Conservation (phyloP, 495 filamentous ascomycete genomes). For the Daldinia caldariorum region DNA sequence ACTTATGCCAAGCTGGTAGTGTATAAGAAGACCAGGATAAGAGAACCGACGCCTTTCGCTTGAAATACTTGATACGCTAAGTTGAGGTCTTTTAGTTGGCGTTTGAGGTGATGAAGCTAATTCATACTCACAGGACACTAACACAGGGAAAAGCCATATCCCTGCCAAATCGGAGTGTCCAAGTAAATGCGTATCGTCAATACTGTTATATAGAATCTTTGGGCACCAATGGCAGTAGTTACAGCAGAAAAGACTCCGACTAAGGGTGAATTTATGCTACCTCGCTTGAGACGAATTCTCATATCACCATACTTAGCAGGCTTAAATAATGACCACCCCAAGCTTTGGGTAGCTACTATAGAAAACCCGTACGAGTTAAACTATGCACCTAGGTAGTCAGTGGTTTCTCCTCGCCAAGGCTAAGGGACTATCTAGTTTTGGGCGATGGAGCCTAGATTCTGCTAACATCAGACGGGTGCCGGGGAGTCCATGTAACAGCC, state of each 20-base stretch:
- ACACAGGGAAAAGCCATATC: not conserved
- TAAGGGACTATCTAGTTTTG: not conserved
- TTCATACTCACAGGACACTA: not conserved
- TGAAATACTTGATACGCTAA: not conserved
- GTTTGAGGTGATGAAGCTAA: not conserved
- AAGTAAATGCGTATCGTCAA: not conserved
- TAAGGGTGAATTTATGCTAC: not conserved
- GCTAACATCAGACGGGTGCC: not conserved
- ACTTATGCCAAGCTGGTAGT: not conserved
- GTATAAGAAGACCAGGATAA: not conserved
- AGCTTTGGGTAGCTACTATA: not conserved
- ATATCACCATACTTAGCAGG: not conserved
- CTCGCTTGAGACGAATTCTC: not conserved
- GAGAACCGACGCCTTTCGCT: not conserved
- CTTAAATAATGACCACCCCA: not conserved
- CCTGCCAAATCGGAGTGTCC: not conserved
- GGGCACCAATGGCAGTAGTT: not conserved
- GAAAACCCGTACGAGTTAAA: not conserved
- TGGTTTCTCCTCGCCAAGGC: not conserved
- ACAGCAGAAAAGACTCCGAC: not conserved
- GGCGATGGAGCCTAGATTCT: not conserved
- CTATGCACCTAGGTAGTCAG: not conserved
- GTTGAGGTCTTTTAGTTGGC: not conserved
- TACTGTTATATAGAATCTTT: not conserved
- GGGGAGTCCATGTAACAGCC: not conserved